These are phyloP conservation scores for Fusarium scirpi DNA, from an alignment of 2,329 filamentous ascomycete species.

Conservation along the genomic window DNA sequence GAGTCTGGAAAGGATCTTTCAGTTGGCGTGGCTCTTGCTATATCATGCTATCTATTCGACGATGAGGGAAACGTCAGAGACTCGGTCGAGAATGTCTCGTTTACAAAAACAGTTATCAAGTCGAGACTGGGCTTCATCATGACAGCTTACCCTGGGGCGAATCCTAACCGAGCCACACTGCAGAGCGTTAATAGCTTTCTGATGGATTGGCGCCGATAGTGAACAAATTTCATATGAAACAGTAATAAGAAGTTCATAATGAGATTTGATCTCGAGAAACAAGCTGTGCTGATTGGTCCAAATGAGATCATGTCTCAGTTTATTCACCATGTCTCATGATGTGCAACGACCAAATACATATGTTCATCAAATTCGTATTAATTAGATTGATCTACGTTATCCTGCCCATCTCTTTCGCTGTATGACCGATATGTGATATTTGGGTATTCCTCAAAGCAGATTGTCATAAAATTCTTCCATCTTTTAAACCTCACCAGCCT, in stretches of 20 bases:
- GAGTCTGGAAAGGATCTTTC: constrained; percentile 84
- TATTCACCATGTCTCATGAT: background rate
- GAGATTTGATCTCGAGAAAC: background rate
- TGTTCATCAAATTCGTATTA: constrained; percentile 19
- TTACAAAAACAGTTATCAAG: constrained; percentile 83
- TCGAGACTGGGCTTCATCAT: constrained; percentile 85
- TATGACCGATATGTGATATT: constrained; percentile 17
- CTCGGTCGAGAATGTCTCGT: constrained; percentile 43
- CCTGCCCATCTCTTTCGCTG: constrained; percentile 15
- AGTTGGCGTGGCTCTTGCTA: constrained; percentile 79
- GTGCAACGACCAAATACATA: background rate
- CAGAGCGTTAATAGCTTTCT: constrained; percentile 93
- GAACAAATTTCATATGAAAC: background rate
- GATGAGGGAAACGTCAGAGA: constrained; percentile 65
- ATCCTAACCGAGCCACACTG: constrained; percentile 85
- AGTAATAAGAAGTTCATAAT: background rate
- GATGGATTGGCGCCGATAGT: constrained; percentile 68
- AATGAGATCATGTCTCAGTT: background rate
- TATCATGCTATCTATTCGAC: constrained; percentile 80
- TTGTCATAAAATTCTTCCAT: constrained; percentile 14
- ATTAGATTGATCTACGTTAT: constrained; percentile 27
- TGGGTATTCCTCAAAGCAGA: constrained; percentile 42
- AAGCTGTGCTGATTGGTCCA: background rate
- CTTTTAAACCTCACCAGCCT: constrained; percentile 53
- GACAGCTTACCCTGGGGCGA: constrained; percentile 80